phyloP scores from a whole-genome alignment of 2,329 filamentous ascomycete genomes.

The Orbilia javanica region DNA sequence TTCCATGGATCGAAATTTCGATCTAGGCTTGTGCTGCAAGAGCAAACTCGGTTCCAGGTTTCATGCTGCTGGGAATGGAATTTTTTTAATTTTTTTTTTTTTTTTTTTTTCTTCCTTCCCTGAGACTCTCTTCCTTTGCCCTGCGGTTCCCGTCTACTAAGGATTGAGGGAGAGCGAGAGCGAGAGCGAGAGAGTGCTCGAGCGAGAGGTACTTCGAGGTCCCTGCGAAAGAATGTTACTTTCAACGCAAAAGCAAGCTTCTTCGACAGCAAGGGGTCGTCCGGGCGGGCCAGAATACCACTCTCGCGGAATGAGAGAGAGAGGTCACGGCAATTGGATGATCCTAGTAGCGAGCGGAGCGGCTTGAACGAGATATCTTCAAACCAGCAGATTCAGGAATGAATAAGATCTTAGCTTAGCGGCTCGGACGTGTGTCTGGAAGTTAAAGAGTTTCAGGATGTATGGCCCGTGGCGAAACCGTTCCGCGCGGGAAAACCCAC shows the following conservation, averaged over 20 bases:
- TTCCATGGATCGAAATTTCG: conserved; percentile 57
- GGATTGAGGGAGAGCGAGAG: conserved; percentile 2
- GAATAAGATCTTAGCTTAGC: conserved; percentile 44
- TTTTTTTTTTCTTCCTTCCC: conserved; percentile 20
- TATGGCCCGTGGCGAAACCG: conserved; percentile 58
- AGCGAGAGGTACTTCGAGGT: conserved; percentile 19
- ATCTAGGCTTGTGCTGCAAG: conserved; percentile 57
- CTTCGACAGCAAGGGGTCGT: conserved; percentile 53
- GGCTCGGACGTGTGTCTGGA: conserved; percentile 50
- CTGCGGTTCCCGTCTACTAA: conserved; percentile 31
- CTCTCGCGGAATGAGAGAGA: conserved; percentile 57
- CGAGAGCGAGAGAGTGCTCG: background rate
- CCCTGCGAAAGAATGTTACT: conserved; percentile 56
- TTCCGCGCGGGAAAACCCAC: conserved; percentile 58
- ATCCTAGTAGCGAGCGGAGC: conserved; percentile 32
- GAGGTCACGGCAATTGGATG: conserved; percentile 36
- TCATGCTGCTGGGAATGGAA: conserved; percentile 54
- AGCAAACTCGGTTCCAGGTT: conserved; percentile 50
- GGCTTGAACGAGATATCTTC: conserved; percentile 48
- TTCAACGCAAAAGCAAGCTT: conserved; percentile 52
- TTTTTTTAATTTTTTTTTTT: conserved; percentile 10
- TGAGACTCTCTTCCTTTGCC: conserved; percentile 8
- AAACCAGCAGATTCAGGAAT: conserved; percentile 38
- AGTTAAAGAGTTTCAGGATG: conserved; percentile 59
- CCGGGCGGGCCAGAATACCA: conserved; percentile 52